Percentiles rank a stretch among this genome's conserved stretches.
Evolutionary conservation across 495 filamentous ascomycete species (phyloP).

Genomic region (Cairneyella variabilis): DNA sequence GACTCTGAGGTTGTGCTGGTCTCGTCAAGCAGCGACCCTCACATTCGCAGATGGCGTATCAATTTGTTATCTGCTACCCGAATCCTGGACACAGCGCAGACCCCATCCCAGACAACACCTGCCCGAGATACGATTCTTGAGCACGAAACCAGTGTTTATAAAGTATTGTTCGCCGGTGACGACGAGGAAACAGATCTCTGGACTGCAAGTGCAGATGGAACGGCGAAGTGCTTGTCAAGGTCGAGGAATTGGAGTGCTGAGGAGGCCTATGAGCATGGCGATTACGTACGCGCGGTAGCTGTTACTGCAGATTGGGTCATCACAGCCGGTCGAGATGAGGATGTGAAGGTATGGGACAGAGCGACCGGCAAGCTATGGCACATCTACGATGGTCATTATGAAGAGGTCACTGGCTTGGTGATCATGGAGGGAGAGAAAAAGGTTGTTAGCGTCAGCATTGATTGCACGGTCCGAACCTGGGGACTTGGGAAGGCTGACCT

Average conservation of each 20-base stretch:
- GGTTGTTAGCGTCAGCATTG: conserved; percentile 79
- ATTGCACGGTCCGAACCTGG: conserved; percentile 85
- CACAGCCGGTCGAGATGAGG: conserved; percentile 86
- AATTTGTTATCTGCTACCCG: conserved; percentile 39
- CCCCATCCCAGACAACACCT: conserved; percentile 28
- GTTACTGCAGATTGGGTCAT: conserved; percentile 76
- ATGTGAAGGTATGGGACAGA: conserved; percentile 83
- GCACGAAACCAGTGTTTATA: conserved; percentile 89
- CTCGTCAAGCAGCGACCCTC: conserved; percentile 77
- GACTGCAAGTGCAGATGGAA: conserved; percentile 87
- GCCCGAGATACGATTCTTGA: conserved; percentile 59
- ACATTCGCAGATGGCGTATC: conserved; percentile 73
- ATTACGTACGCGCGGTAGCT: conserved; percentile 81
- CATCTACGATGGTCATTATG: conserved; percentile 80
- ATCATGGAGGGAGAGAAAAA: conserved; percentile 51
- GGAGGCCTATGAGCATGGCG: conserved; percentile 71
- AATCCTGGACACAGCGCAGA: conserved; percentile 32
- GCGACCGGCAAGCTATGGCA: conserved; percentile 70
- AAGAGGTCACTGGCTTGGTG: conserved; percentile 81
- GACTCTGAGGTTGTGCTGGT: conserved; percentile 55
- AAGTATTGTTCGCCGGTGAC: conserved; percentile 58
- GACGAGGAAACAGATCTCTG: conserved; percentile 73
- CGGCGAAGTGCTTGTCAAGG: conserved; percentile 68
- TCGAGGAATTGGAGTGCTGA: conserved; percentile 63
- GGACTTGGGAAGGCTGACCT: conserved; percentile 61